These are phyloP conservation scores for Arthrinium puccinioides DNA, from an alignment of 2,329 filamentous ascomycete genomes.

Conservation along the genomic window DNA sequence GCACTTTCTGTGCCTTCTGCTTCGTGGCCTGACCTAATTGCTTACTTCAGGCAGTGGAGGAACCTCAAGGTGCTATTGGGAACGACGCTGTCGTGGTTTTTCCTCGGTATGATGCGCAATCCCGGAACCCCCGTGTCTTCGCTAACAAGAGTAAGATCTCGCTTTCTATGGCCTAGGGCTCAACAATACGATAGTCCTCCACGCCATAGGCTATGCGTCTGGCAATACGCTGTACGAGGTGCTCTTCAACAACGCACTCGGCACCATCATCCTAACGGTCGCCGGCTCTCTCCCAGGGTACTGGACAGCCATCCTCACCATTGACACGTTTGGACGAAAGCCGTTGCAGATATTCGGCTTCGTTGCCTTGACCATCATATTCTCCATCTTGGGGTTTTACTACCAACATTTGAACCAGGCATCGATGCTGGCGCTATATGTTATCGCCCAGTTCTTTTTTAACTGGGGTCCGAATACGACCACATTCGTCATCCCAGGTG, in stretches of 20 bases:
- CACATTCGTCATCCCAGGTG: constrained; percentile 57
- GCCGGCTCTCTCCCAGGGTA: constrained; percentile 76
- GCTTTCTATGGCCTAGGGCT: constrained; percentile 65
- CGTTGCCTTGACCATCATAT: constrained; percentile 51
- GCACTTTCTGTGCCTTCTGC: constrained; percentile 59
- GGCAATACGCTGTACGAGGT: constrained; percentile 59
- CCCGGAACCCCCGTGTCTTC: not conserved
- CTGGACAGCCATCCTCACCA: constrained; percentile 65
- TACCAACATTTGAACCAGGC: constrained; percentile 40
- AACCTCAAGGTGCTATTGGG: constrained; percentile 66
- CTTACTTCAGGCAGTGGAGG: constrained; percentile 62
- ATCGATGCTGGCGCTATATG: constrained; percentile 52
- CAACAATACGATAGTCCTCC: constrained; percentile 67
- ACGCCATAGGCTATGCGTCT: constrained; percentile 62
- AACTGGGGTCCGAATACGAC: constrained; percentile 61
- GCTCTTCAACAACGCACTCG: constrained; percentile 66
- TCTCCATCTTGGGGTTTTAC: constrained; percentile 55
- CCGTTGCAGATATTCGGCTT: constrained; percentile 64
- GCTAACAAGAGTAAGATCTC: constrained; percentile 39
- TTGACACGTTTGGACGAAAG: constrained; percentile 72
- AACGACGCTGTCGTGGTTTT: constrained; percentile 76
- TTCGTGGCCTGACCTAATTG: constrained; percentile 59
- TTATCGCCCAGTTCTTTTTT: constrained; percentile 60
- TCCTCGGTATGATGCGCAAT: constrained; percentile 42
- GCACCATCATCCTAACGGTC: constrained; percentile 70